Percentiles rank a stretch among this genome's conserved stretches.
phyloP scores from a whole-genome alignment of 2,329 filamentous ascomycete species.

The Venturia pyrina region DNA sequence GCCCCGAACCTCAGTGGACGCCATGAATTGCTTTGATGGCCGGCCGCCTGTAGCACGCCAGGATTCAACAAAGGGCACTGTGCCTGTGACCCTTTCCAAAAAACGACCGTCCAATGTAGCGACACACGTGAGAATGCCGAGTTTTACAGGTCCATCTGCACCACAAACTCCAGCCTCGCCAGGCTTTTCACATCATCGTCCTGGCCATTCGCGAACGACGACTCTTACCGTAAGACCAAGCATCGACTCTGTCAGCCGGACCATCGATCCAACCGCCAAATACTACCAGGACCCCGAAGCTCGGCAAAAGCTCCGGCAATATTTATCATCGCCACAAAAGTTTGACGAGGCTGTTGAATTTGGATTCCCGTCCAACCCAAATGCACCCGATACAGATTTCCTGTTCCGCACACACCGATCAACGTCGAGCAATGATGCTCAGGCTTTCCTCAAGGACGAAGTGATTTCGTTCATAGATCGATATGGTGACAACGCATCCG shows the following conservation, averaged over 20 bases:
- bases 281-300: conserved; percentile 90
- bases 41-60: neutral
- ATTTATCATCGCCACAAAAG: conserved; percentile 80
- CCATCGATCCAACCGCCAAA: conserved; percentile 23
- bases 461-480: conserved; percentile 31
- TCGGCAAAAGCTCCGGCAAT: conserved; percentile 73
- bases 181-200: conserved; percentile 9
- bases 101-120: neutral
- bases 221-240: conserved; percentile 8
- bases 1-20: neutral
- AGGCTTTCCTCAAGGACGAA: conserved; percentile 51
- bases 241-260: conserved; percentile 7
- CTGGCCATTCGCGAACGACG: conserved; percentile 2
- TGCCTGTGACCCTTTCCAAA: neutral
- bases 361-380: conserved; percentile 60
- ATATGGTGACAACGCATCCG: conserved; percentile 23
- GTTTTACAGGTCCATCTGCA: conserved; percentile 2
- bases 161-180: conserved; percentile 2
- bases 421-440: conserved; percentile 41
- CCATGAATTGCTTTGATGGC: conserved; percentile 11
- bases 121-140: neutral
- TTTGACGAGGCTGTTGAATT: conserved; percentile 94
- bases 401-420: conserved; percentile 15
- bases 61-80: neutral
- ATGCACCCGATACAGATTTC: conserved; percentile 16